Evolutionary conservation across 2,329 filamentous ascomycete species (phyloP).

Genomic region (Rutstroemia sp.): DNA sequence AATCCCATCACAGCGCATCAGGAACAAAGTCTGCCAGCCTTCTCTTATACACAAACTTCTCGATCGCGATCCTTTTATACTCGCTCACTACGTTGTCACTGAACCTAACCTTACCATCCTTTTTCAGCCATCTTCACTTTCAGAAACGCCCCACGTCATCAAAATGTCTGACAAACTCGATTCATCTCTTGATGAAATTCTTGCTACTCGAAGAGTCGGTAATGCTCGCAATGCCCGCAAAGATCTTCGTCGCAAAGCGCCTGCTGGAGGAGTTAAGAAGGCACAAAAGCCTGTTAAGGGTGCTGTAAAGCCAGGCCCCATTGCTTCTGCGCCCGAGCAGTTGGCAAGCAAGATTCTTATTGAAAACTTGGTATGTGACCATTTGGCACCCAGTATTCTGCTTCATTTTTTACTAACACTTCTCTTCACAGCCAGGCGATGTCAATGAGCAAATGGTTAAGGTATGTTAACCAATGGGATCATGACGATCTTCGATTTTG

Average conservation of each 20-base stretch:
- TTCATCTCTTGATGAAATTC: conserved; percentile 94
- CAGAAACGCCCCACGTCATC: conserved; percentile 25
- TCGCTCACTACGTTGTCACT: conserved; percentile 23
- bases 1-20: conserved; percentile 21
- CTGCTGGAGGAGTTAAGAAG: conserved; percentile 81
- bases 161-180: conserved; percentile 93
- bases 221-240: conserved; percentile 32
- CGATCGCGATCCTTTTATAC: conserved; percentile 15
- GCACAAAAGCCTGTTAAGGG: conserved; percentile 55
- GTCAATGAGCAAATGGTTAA: conserved; percentile 97
- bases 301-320: conserved; percentile 53
- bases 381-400: neutral
- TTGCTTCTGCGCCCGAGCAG: conserved; percentile 51
- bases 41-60: conserved; percentile 16
- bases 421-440: conserved; percentile 68
- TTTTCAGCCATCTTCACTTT: conserved; percentile 20
- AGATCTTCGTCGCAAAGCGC: conserved; percentile 46
- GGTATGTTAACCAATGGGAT: conserved; percentile 96
- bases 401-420: conserved; percentile 8
- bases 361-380: conserved; percentile 81
- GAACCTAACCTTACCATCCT: conserved; percentile 27
- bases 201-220: conserved; percentile 49
- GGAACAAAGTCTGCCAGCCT: conserved; percentile 25
- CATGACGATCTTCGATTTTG: conserved; percentile 58
- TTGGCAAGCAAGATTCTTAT: conserved; percentile 76